Evolutionary conservation across 345 rosid genomes (phyloP).

Genomic region (Limnanthes douglasii): DNA sequence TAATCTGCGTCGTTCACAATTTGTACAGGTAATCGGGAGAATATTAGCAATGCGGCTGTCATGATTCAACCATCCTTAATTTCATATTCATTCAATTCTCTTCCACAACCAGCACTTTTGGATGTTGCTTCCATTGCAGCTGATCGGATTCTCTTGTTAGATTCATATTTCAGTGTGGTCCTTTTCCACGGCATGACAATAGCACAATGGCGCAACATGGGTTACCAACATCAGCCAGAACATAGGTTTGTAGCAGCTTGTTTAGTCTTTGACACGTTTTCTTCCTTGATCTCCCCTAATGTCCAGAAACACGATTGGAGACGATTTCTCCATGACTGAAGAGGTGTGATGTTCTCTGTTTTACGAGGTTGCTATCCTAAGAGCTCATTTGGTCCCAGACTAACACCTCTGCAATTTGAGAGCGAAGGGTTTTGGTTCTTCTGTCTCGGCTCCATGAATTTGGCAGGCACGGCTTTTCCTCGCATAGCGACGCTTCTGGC

Average conservation of each 20-base stretch:
- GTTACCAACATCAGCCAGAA: slow-evolving; percentile 88
- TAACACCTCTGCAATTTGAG: slow-evolving; percentile 52
- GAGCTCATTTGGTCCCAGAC: slow-evolving; percentile 83
- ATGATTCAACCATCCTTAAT: slow-evolving; percentile 84
- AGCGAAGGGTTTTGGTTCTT: too few species aligned
- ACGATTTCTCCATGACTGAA: slow-evolving; percentile 48
- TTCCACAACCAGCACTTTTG: slow-evolving; percentile 82
- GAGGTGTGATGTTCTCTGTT: slow-evolving; percentile 43
- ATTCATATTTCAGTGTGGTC: slow-evolving; percentile 88
- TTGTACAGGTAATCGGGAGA: slow-evolving; percentile 33
- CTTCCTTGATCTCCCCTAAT: slow-evolving; percentile 66
- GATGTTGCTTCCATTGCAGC: slow-evolving; percentile 95
- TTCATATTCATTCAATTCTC: slow-evolving; percentile 72
- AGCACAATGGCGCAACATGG: slow-evolving; percentile 98
- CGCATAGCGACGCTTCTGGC: slow-evolving; percentile 24
- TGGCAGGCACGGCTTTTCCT: slow-evolving; percentile 58
- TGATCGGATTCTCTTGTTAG: slow-evolving; percentile 82
- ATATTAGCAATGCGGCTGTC: slow-evolving; percentile 15
- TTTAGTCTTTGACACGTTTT: too few species aligned
- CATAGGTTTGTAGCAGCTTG: too few species aligned
- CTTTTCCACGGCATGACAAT: slow-evolving; percentile 97
- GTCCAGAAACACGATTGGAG: slow-evolving; percentile 86
- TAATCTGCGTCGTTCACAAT: slow-evolving; percentile 95
- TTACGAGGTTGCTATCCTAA: slow-evolving; percentile 25
- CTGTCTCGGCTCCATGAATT: slow-evolving; percentile 55